Percentiles rank a stretch among this genome's conserved stretches.
Conservation (phyloP, 768 basidiomycete genomes). For the Trametes meyenii region DNA sequence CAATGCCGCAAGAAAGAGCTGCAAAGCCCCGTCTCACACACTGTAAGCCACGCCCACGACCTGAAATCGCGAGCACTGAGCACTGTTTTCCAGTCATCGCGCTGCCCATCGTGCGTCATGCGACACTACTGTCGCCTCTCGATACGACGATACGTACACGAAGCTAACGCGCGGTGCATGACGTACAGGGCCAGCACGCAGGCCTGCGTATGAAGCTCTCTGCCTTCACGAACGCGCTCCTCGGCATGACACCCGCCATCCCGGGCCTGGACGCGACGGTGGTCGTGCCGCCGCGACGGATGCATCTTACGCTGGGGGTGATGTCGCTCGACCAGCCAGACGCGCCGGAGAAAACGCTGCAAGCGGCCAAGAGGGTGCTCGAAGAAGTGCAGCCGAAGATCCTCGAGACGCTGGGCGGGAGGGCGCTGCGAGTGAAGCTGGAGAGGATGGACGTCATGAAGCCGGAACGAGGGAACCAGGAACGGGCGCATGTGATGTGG, state of each 20-base stretch:
- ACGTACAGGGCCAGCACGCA: slow-evolving; percentile 37
- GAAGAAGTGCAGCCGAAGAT: slow-evolving; percentile 40
- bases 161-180: background rate
- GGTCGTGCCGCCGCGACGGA: slow-evolving; percentile 54
- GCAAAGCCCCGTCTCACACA: slow-evolving; percentile 26
- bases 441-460: slow-evolving; percentile 54
- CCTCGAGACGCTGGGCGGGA: slow-evolving; percentile 40
- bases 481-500: slow-evolving; percentile 59
- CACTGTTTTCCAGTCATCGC: slow-evolving; percentile 21
- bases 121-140: background rate
- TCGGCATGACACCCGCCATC: slow-evolving; percentile 35
- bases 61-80: too few species aligned
- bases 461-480: slow-evolving; percentile 38
- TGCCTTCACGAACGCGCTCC: slow-evolving; percentile 35
- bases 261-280: slow-evolving; percentile 63
- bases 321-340: slow-evolving; percentile 51
- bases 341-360: slow-evolving; percentile 22
- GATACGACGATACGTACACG: too few species aligned
- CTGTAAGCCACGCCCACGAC: slow-evolving; percentile 10
- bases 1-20: background rate
- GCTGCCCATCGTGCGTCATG: slow-evolving; percentile 24
- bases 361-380: slow-evolving; percentile 31
- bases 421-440: slow-evolving; percentile 44
- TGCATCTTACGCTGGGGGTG: slow-evolving; percentile 77
- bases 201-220: slow-evolving; percentile 31